phyloP scores from a whole-genome alignment of 805 yeast species.

The Barnettozyma vustinii region DNA sequence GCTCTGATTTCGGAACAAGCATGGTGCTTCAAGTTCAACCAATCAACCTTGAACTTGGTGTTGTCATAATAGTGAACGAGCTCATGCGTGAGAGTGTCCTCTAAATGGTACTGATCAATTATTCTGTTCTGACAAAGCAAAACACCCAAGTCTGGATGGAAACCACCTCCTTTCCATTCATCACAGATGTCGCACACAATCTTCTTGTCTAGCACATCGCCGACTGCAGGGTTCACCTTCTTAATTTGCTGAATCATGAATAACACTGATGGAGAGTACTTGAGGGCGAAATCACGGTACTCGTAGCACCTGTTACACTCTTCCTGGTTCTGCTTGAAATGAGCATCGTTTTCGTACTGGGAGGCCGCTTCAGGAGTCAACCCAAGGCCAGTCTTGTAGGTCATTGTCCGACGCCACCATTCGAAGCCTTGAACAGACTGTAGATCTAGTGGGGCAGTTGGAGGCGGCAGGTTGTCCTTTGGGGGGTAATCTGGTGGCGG shows the following conservation, averaged over 20 bases:
- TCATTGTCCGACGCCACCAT: constrained; percentile 76
- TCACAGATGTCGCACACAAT: constrained; percentile 81
- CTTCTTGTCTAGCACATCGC: constrained; percentile 42
- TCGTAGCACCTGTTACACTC: constrained; percentile 71
- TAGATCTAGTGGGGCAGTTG: constrained; percentile 12
- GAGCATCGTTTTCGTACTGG: constrained; percentile 53
- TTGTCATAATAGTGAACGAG: constrained; percentile 91
- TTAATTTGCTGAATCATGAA: constrained; percentile 84
- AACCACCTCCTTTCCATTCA: constrained; percentile 85
- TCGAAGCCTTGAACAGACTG: constrained; percentile 45
- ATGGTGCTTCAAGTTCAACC: constrained; percentile 82
- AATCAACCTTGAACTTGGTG: constrained; percentile 80
- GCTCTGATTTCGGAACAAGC: constrained; percentile 98
- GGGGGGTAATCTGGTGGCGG: constrained; percentile 3
- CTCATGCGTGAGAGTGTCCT: constrained; percentile 90
- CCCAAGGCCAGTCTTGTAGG: constrained; percentile 69
- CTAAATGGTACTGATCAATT: constrained; percentile 67
- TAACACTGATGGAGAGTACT: constrained; percentile 75
- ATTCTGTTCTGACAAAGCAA: constrained; percentile 78
- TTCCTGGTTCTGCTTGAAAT: constrained; percentile 36
- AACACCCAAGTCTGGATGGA: constrained; percentile 84
- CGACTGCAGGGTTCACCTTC: constrained; percentile 38
- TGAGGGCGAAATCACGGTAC: constrained; percentile 73
- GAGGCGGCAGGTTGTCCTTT: constrained; percentile 4
- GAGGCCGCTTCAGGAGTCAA: constrained; percentile 43